These are phyloP conservation scores for Tuber aestivum DNA, from an alignment of 495 filamentous ascomycete species.

Conservation along the genomic window DNA sequence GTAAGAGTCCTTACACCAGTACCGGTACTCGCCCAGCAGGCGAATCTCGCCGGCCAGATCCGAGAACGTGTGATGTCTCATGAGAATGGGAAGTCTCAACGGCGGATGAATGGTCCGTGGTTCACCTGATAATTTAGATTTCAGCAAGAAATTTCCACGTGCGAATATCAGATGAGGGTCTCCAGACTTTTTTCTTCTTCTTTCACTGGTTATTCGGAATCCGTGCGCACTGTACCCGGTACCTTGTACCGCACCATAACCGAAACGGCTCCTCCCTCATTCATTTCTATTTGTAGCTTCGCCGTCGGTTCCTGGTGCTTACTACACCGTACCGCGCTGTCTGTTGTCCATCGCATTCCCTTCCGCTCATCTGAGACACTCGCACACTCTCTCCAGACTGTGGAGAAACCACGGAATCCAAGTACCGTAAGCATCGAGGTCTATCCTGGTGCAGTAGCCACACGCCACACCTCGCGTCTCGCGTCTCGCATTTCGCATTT, in stretches of 20 bases:
- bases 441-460: not conserved
- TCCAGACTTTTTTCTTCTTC: not conserved
- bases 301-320: not conserved
- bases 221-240: not conserved
- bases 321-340: not conserved
- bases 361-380: no score
- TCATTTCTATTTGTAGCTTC: not conserved
- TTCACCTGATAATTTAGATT: not conserved
- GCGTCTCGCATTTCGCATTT: not conserved
- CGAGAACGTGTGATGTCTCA: not conserved
- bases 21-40: not conserved
- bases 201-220: not conserved
- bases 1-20: not conserved
- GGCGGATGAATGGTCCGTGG: not conserved
- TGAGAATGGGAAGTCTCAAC: not conserved
- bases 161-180: not conserved
- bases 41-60: not conserved
- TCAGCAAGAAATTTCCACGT: not conserved
- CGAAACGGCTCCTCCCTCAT: not conserved
- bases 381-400: not conserved
- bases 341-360: not conserved
- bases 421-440: not conserved
- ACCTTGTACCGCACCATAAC: not conserved
- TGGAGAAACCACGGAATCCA: not conserved
- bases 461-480: not conserved